Evolutionary conservation across 352 stramenopile genomes (phyloP).

Genomic region (Phytophthora brassicae): DNA sequence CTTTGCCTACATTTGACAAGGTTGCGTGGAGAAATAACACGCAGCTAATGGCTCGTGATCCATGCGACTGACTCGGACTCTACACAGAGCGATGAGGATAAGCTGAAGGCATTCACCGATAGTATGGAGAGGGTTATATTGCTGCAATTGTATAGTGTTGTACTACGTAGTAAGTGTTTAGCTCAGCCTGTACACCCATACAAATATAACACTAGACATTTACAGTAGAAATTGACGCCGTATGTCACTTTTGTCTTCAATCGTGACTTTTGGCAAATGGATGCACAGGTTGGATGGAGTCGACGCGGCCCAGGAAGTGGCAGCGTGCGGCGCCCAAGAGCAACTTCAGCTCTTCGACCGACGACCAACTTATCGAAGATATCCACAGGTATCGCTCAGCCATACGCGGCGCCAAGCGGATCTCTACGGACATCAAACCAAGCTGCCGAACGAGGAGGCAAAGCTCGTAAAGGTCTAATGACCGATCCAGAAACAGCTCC

Average conservation of each 20-base stretch:
- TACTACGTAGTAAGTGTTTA: no score
- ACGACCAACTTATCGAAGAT: slow-evolving; percentile 5
- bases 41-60: no score
- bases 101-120: no score
- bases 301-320: slow-evolving; percentile 3
- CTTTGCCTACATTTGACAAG: no score
- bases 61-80: no score
- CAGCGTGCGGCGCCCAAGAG: slow-evolving; percentile 7
- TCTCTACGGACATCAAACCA: slow-evolving; percentile 17
- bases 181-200: slow-evolving; percentile 5
- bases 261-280: slow-evolving; percentile 23
- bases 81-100: no score
- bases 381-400: slow-evolving; percentile 7
- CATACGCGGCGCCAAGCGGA: not conserved
- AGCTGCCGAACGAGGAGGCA: slow-evolving; percentile 8
- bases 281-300: slow-evolving; percentile 17
- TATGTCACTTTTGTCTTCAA: not conserved
- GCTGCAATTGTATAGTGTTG: no score
- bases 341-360: slow-evolving; percentile 3
- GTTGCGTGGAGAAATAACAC: no score
- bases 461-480: slow-evolving; percentile 1
- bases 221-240: not conserved
- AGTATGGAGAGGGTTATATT: no score
- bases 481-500: slow-evolving; percentile 12
- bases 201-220: not conserved